These are phyloP conservation scores for Leucocoprinus gongylophorus DNA, from an alignment of 1,284 basidiomycete species.

Conservation along the genomic window DNA sequence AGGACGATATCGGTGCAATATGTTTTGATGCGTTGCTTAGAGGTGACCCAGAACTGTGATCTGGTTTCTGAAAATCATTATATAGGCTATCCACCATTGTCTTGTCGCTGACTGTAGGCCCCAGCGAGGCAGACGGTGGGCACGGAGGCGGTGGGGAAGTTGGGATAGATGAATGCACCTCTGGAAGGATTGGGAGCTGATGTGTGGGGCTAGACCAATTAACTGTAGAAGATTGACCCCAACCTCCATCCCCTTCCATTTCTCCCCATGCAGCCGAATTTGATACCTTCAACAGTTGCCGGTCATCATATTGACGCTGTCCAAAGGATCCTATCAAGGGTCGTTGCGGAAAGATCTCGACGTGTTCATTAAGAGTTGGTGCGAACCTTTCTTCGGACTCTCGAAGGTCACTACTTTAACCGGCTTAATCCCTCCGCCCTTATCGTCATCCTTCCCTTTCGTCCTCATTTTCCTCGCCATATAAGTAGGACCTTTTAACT, in stretches of 20 bases:
- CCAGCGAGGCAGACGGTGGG: not conserved
- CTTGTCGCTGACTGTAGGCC: not conserved
- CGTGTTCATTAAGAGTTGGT: not conserved
- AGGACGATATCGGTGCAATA: constrained; percentile 15
- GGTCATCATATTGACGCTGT: constrained; percentile 1
- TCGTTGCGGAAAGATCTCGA: not conserved
- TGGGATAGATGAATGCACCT: not conserved
- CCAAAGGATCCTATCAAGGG: constrained; percentile 1
- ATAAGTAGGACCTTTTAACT: not conserved
- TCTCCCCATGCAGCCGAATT: constrained; percentile 10
- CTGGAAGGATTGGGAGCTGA: not conserved
- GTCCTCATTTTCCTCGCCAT: constrained; percentile 32
- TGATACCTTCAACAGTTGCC: not conserved
- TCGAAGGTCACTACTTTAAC: constrained; percentile 12
- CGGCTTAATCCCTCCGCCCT: constrained; percentile 5
- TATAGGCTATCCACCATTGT: constrained; percentile 6
- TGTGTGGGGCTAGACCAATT: not conserved
- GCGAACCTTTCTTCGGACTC: constrained; percentile 7
- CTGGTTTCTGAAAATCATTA: constrained; percentile 1
- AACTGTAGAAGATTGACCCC: constrained; percentile 1
- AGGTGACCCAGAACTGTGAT: constrained; percentile 7
- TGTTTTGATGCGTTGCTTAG: constrained; percentile 23
- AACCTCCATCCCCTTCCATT: constrained; percentile 3
- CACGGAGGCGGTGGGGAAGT: constrained; percentile 1
- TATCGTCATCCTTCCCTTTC: constrained; percentile 32